phyloP scores from a whole-genome alignment of 2,329 filamentous ascomycete genomes.

The Fusarium buxicola region DNA sequence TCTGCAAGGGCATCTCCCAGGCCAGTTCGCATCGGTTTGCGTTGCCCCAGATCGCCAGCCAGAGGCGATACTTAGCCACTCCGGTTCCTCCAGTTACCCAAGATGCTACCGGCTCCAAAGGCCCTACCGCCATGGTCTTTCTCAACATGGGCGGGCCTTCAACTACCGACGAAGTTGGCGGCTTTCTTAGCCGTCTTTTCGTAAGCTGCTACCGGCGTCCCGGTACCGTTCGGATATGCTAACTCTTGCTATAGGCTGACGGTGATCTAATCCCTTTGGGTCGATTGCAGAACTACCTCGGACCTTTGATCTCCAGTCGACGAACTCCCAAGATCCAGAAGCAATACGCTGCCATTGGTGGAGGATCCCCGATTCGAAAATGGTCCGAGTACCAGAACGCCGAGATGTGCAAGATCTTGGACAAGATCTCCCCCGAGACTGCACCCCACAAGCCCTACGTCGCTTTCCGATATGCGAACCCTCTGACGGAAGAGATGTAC shows the following conservation, averaged over 20 bases:
- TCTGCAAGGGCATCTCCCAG: slow-evolving; percentile 46
- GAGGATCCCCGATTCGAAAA: slow-evolving; percentile 96
- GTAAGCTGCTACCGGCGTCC: slow-evolving; percentile 63
- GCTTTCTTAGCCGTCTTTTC: slow-evolving; percentile 92
- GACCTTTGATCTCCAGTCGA: slow-evolving; percentile 84
- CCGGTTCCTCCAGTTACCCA: slow-evolving; percentile 82
- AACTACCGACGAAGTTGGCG: slow-evolving; percentile 86
- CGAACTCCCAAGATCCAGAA: slow-evolving; percentile 96
- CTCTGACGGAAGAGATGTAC: slow-evolving; percentile 96
- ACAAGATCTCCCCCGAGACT: slow-evolving; percentile 89
- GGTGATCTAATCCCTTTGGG: slow-evolving; percentile 96
- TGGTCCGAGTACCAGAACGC: slow-evolving; percentile 95
- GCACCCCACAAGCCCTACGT: slow-evolving; percentile 98
- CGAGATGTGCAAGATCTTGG: slow-evolving; percentile 98
- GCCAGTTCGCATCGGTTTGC: slow-evolving; percentile 44
- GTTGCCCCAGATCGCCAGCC: slow-evolving; percentile 47
- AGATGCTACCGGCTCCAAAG: slow-evolving; percentile 75
- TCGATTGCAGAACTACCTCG: slow-evolving; percentile 88
- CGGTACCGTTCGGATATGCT: slow-evolving; percentile 19
- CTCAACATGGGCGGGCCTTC: slow-evolving; percentile 98
- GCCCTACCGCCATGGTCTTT: slow-evolving; percentile 97
- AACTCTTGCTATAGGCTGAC: slow-evolving; percentile 73
- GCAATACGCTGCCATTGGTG: slow-evolving; percentile 94
- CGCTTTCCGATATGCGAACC: slow-evolving; percentile 94
- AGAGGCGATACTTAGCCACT: slow-evolving; percentile 53